A percentile compares a stretch with the other conserved stretches of the same genome.
These are phyloP conservation scores for Exophiala mesophila DNA, from an alignment of 2,329 filamentous ascomycete species.

Conservation along the genomic window DNA sequence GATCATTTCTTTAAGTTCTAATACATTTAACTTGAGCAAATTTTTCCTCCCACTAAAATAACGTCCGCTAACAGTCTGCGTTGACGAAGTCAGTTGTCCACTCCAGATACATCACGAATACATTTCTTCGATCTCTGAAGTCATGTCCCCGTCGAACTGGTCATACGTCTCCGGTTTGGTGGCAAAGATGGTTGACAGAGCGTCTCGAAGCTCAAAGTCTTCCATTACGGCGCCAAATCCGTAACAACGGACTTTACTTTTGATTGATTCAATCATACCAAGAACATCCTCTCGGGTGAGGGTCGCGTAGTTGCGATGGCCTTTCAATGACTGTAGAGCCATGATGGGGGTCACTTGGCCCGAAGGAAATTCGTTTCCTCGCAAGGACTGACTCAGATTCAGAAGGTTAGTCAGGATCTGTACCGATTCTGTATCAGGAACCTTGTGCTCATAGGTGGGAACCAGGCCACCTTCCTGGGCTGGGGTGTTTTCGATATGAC, in stretches of 20 bases:
- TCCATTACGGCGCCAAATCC: slow-evolving; percentile 70
- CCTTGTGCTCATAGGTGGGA: slow-evolving; percentile 61
- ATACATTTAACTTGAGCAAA: too few species aligned
- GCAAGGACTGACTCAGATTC: slow-evolving; percentile 74
- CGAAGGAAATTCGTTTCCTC: slow-evolving; percentile 62
- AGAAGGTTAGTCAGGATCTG: slow-evolving; percentile 71
- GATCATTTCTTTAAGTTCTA: not conserved
- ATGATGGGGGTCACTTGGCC: slow-evolving; percentile 79
- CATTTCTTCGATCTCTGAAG: slow-evolving; percentile 26
- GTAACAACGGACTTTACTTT: slow-evolving; percentile 82
- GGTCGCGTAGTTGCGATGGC: slow-evolving; percentile 63
- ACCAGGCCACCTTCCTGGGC: slow-evolving; percentile 30
- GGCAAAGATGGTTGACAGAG: slow-evolving; percentile 65
- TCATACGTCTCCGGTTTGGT: slow-evolving; percentile 42
- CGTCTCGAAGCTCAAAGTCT: slow-evolving; percentile 64
- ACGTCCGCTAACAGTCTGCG: too few species aligned
- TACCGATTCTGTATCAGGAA: slow-evolving; percentile 64
- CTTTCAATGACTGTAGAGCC: slow-evolving; percentile 80
- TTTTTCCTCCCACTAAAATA: not conserved
- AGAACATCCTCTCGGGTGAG: slow-evolving; percentile 65
- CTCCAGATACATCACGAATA: slow-evolving; percentile 21
- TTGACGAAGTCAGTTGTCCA: too few species aligned
- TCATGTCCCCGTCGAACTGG: slow-evolving; percentile 18
- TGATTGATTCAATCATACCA: slow-evolving; percentile 66
- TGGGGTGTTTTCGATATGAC: slow-evolving; percentile 52